Percentiles rank a stretch among this genome's conserved stretches.
Evolutionary conservation across 306 rosid genomes (phyloP).

Genomic region (Urtica urens): DNA sequence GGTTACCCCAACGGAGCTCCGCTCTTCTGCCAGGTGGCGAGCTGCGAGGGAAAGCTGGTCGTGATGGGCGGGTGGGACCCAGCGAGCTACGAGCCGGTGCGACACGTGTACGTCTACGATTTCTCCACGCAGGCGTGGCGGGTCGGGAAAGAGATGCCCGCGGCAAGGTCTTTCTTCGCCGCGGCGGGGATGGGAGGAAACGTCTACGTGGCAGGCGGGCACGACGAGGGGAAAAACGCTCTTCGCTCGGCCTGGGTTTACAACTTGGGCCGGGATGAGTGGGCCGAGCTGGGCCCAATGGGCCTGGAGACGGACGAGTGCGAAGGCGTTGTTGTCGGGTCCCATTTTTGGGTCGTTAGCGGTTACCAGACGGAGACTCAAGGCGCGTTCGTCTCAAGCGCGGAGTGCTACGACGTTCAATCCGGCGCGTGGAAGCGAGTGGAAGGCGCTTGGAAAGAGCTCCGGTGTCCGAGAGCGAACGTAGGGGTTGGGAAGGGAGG

Average conservation of each 20-base stretch:
- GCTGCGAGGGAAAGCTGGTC: constrained; percentile 43
- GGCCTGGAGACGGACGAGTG: constrained; percentile 47
- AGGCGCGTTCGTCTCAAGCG: constrained; percentile 28
- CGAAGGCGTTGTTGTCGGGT: constrained; percentile 31
- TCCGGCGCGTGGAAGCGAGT: constrained; percentile 34
- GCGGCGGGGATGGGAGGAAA: constrained; percentile 21
- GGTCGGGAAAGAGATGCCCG: constrained; percentile 34
- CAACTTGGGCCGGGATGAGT: constrained; percentile 25
- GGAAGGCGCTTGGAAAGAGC: constrained; percentile 30
- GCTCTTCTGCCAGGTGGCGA: constrained; percentile 35
- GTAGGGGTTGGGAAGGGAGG: constrained; percentile 33
- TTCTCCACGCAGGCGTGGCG: constrained; percentile 30
- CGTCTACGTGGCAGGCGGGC: constrained; percentile 40
- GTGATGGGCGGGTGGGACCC: constrained; percentile 59
- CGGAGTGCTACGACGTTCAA: constrained; percentile 23
- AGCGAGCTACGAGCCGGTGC: constrained; percentile 30
- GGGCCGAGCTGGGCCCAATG: constrained; percentile 32
- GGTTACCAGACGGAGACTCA: constrained; percentile 42
- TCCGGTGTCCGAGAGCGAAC: constrained; percentile 28
- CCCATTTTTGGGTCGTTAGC: constrained; percentile 42
- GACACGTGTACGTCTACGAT: constrained; percentile 39
- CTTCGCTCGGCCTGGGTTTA: constrained; percentile 31
- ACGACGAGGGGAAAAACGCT: constrained; percentile 47
- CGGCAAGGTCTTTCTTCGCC: constrained; percentile 37
- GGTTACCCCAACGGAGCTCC: constrained; percentile 35